Evolutionary conservation across 2,329 filamentous ascomycete genomes (phyloP), one percentile per base, ranked within the genome.

Genomic region (Sporothrix brasiliensis): DNA sequence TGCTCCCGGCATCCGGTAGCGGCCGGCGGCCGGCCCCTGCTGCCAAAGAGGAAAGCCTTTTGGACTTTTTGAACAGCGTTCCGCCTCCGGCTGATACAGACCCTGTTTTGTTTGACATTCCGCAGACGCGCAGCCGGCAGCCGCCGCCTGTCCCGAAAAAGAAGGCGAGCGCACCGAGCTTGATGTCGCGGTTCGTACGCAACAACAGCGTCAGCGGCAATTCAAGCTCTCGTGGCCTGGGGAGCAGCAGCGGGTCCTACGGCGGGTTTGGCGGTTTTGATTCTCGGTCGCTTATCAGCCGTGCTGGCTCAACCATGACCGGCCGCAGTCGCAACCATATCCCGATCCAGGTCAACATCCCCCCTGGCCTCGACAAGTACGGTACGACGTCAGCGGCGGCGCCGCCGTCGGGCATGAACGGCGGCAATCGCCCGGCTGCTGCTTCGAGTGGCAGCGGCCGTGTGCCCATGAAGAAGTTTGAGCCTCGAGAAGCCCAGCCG

Each of bases 41-140:
- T 4, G 83, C 83, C 73, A 81, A 85, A 73, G 88, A 91, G 76
- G 90, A 93, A 79, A 91, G 88, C 73, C 78, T 94, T 65, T 87
- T 90, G 44, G 91, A 94, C 73, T 94, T 94, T 76, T 78, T 94
- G 53, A 87, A 86, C 72, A 92, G 87, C 78, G 89, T 86, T 71
- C 85, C 90, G 52, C 91, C 91, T 6, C 90, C 91, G 0, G 81
- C 84, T 0, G 82, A 85, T 73, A 81, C 85, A 2, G 76, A 77
- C 0, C 76, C 78, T 41, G 78, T 77, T 44, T 78, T 77, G 13
- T 79, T 79, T 66, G 75, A 77, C 47, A 77, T 79, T 58, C 77
- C 77, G 2, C 76, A 79, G 41, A 73, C 74, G 19, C 79, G 78
- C 70, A 74, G 78, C 60, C 74, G 75, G 61, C 74, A 74, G 39